Percentiles rank a stretch among this genome's conserved stretches.
Conservation (phyloP, 2,329 filamentous ascomycete species). For the Dactylellina leptospora region DNA sequence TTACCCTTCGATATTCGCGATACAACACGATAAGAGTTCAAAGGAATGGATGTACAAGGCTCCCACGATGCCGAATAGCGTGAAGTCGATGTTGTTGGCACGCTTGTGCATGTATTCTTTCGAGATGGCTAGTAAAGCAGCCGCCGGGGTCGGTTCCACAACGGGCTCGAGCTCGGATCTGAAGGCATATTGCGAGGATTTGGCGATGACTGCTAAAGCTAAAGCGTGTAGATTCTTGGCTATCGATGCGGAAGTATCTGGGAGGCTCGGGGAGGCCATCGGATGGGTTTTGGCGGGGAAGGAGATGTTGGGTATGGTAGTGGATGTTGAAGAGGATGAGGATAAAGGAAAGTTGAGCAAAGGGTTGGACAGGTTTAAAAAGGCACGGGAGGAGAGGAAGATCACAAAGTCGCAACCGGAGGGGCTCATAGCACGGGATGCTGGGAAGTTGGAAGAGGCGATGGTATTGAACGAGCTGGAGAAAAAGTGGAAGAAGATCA, state of each 20-base stretch:
- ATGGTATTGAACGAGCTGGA: slow-evolving; percentile 87
- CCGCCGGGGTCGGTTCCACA: slow-evolving; percentile 64
- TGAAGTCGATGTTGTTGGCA: slow-evolving; percentile 86
- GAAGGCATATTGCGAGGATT: slow-evolving; percentile 76
- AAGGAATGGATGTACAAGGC: slow-evolving; percentile 97
- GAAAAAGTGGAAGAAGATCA: slow-evolving; percentile 88
- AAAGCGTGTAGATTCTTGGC: slow-evolving; percentile 90
- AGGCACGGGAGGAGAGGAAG: slow-evolving; percentile 63
- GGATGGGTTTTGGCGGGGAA: slow-evolving; percentile 84
- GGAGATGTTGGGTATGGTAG: slow-evolving; percentile 71
- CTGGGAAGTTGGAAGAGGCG: slow-evolving; percentile 82
- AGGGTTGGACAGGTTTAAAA: slow-evolving; percentile 82
- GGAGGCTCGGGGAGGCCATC: slow-evolving; percentile 82
- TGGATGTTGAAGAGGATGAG: slow-evolving; percentile 63
- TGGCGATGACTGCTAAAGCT: slow-evolving; percentile 77
- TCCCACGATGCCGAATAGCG: slow-evolving; percentile 78
- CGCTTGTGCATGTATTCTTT: slow-evolving; percentile 85
- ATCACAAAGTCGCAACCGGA: slow-evolving; percentile 57
- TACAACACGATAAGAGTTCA: slow-evolving; percentile 81
- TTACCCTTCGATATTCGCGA: slow-evolving; percentile 82
- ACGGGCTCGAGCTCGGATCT: slow-evolving; percentile 63
- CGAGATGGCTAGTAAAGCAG: slow-evolving; percentile 82
- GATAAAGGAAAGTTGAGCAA: slow-evolving; percentile 62
- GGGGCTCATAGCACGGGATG: slow-evolving; percentile 79
- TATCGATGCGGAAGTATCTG: slow-evolving; percentile 84